These are phyloP conservation scores for Phaffomyces antillensis DNA, from an alignment of 805 yeast genomes.

Conservation along the genomic window DNA sequence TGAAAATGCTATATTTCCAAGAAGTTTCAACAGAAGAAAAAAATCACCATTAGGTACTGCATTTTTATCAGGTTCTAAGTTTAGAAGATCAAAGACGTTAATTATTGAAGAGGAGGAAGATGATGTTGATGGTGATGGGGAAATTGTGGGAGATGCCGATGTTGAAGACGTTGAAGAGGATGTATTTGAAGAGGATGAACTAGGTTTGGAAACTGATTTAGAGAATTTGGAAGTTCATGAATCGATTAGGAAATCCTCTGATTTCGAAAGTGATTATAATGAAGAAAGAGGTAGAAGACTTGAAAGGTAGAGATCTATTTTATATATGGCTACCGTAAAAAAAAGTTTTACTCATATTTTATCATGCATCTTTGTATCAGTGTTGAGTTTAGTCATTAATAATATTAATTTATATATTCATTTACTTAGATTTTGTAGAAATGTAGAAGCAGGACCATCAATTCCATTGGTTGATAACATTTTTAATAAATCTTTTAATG, in stretches of 20 bases:
- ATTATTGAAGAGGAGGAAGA: constrained; percentile 22
- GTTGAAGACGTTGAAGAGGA: constrained; percentile 5
- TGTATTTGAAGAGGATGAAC: not conserved
- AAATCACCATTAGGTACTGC: constrained; percentile 24
- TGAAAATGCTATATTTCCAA: constrained; percentile 19
- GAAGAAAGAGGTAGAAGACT: constrained; percentile 14
- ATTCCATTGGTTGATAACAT: constrained; percentile 22
- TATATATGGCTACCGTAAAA: too few species aligned
- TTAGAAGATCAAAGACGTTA: constrained; percentile 14
- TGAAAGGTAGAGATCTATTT: not conserved
- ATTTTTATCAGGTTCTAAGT: constrained; percentile 12
- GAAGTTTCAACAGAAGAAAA: constrained; percentile 15
- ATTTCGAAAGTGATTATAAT: constrained; percentile 17
- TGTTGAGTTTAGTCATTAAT: not conserved
- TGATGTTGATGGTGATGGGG: constrained; percentile 10
- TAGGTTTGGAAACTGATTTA: constrained; percentile 18
- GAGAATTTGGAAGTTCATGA: constrained; percentile 16
- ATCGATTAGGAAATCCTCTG: constrained; percentile 19
- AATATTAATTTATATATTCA: not conserved
- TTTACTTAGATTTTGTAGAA: constrained; percentile 21
- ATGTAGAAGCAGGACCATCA: constrained; percentile 30
- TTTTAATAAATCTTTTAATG: constrained; percentile 22
- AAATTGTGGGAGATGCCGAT: not conserved
- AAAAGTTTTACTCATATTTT: not conserved
- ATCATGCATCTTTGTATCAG: not conserved